A percentile compares a stretch with the other conserved stretches of the same genome.
Conservation (phyloP, 495 filamentous ascomycete species). For the Aspergillus saccharolyticus region DNA sequence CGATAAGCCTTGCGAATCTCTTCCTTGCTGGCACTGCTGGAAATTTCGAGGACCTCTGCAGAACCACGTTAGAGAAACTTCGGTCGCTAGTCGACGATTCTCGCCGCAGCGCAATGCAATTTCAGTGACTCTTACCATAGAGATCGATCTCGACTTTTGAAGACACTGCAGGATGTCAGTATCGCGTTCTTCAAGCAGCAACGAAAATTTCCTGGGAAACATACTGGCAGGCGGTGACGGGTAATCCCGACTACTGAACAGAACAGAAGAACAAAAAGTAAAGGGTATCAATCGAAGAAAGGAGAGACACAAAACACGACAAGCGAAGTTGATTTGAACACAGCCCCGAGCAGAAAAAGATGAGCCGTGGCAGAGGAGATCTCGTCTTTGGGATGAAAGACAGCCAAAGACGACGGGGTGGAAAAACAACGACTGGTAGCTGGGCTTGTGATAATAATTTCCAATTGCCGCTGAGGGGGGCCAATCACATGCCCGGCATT, state of each 20-base stretch:
- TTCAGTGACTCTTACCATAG: constrained; percentile 35
- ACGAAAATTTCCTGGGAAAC: not conserved
- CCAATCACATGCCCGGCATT: not conserved
- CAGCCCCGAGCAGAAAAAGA: not conserved
- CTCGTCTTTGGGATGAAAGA: not conserved
- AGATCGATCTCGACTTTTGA: constrained; percentile 34
- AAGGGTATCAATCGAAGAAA: not conserved
- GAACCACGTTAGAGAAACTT: constrained; percentile 10
- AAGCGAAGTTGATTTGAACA: not conserved
- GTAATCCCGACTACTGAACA: not conserved
- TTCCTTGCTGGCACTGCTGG: constrained; percentile 62
- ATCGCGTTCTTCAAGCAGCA: not conserved
- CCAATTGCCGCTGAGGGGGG: not conserved
- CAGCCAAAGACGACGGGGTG: not conserved
- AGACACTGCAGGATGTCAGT: constrained; percentile 29
- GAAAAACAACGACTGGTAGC: not conserved
- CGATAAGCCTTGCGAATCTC: constrained; percentile 97
- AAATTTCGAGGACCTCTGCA: constrained; percentile 71
- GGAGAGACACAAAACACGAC: not conserved
- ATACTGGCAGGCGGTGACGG: constrained; percentile 1
- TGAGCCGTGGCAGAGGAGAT: not conserved
- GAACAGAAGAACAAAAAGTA: not conserved
- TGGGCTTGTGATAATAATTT: not conserved
- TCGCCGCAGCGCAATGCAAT: not conserved
- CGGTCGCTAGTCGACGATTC: not conserved